Percentiles rank a stretch among this genome's conserved stretches.
phyloP scores from a whole-genome alignment of 306 rosid species.

The Oxytropis ochrocephala region DNA sequence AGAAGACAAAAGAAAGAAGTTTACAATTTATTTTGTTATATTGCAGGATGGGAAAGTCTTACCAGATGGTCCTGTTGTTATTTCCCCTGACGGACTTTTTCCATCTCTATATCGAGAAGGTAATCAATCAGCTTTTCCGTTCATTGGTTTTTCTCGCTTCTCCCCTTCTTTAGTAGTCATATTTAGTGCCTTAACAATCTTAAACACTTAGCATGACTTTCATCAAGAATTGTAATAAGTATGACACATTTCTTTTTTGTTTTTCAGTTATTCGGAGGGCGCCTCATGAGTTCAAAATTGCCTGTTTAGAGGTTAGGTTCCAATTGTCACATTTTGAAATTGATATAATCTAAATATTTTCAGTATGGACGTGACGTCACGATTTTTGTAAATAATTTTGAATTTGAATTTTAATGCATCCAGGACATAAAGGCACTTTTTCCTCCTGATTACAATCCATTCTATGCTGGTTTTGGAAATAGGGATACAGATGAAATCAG shows the following conservation, averaged over 20 bases:
- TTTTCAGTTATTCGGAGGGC: conserved; percentile 86
- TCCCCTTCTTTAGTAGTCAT: not conserved
- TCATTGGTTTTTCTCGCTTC: not conserved
- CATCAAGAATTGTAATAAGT: not conserved
- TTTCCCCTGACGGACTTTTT: conserved; percentile 94
- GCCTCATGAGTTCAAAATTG: conserved; percentile 96
- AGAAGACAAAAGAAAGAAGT: not conserved
- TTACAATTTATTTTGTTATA: conserved; percentile 27
- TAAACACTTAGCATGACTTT: not conserved
- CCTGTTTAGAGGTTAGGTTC: conserved; percentile 83
- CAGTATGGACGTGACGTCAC: not conserved
- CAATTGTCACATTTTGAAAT: not conserved
- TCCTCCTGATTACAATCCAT: conserved; percentile 86
- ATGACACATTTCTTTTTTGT: conserved; percentile 13
- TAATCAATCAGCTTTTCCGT: conserved; percentile 25
- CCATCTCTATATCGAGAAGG: conserved; percentile 96
- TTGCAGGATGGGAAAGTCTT: conserved; percentile 85
- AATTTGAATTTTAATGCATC: conserved; percentile 20
- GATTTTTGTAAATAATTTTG: conserved; percentile 4
- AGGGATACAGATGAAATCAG: conserved; percentile 91
- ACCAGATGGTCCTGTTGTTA: conserved; percentile 96
- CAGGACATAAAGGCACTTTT: conserved; percentile 81
- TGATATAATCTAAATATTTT: conserved; percentile 6
- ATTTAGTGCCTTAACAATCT: not conserved
- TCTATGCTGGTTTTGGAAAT: conserved; percentile 98